Percentiles rank a stretch among this genome's conserved stretches.
Conservation (phyloP, 768 basidiomycete genomes). For the Boletellus ananiceps region DNA sequence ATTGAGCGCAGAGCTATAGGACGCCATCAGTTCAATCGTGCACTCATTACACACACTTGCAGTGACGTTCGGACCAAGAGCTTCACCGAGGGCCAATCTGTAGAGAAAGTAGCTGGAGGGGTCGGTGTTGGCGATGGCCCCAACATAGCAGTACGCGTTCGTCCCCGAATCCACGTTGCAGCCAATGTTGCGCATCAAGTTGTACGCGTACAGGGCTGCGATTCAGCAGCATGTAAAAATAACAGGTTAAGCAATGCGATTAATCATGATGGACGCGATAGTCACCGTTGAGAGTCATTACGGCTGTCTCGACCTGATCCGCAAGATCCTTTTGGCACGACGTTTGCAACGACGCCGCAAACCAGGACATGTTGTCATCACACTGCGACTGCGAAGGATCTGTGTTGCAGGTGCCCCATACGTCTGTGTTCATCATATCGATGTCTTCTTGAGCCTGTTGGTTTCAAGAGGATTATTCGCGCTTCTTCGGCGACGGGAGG, state of each 20-base stretch:
- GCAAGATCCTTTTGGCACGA: constrained; percentile 56
- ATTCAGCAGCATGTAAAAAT: background rate
- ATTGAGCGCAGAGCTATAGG: constrained; percentile 45
- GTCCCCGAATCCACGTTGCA: constrained; percentile 56
- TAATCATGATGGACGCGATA: background rate
- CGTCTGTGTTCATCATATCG: constrained; percentile 56
- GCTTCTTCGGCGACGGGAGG: background rate
- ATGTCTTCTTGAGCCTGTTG: constrained; percentile 62
- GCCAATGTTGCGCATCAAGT: constrained; percentile 54
- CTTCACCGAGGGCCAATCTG: constrained; percentile 55
- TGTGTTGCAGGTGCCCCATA: constrained; percentile 83
- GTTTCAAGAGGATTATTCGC: background rate
- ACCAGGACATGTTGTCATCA: constrained; percentile 62
- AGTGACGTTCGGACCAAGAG: constrained; percentile 43
- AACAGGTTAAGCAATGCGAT: background rate
- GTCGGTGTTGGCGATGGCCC: constrained; percentile 52
- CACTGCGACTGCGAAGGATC: constrained; percentile 46
- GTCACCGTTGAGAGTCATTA: constrained; percentile 54
- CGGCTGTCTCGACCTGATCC: constrained; percentile 47
- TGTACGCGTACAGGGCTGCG: constrained; percentile 58
- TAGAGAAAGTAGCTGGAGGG: constrained; percentile 74
- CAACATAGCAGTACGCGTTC: constrained; percentile 69
- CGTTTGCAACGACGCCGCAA: constrained; percentile 43
- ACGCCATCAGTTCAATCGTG: constrained; percentile 51
- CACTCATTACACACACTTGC: constrained; percentile 60